Base-by-base conservation (phyloP, 2,329 filamentous ascomycete species). In the Hypoxylon sp. region DNA sequence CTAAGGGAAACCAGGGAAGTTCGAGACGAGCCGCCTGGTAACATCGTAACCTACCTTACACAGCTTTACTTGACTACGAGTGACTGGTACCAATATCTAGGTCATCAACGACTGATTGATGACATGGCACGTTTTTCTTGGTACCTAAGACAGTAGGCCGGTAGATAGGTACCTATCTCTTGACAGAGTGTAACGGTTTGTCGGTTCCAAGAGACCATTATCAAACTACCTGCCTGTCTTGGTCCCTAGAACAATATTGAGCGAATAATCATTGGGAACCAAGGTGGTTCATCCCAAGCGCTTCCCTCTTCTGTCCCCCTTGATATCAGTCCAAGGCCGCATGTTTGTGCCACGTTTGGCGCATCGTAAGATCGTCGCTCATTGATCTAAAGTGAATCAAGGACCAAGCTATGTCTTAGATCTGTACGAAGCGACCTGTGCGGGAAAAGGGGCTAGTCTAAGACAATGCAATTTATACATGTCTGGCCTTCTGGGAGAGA, bases 371-470 rank as follows among this genome's bases (percentile, higher is more conserved):
- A 67, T 63, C 57, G 45, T 60, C 58, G 34, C 41, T 48, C 45
- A 56, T 60, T 59, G 53, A 65, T 52, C 50, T 53, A 36, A 50
- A 55, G 48, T 68, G 71, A 74, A 65, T 69, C 72, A 71, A 69
- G 68, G 65, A 73, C 74, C 75, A 74, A 64, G 28, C 63, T 66
- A 53, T 73, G 73, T 72, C 73, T 73, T 63, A 66, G 67, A 72
- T 63, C 49, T 68, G 70, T 71, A 53, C 60, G 21, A 73, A 58
- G 51, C 28, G 49, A 65, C 50, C 66, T 63, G 53, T 60, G 57
- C 51, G 59, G 50, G 52, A 53, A 51, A 55, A 49, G 63, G 55
- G 57, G 30, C 32, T 34, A 32, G 36, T 23, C 23, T 56, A 23
- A 61, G 52, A 57, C 36, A 58, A 25, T 13, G 21, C 9, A 58